These are phyloP conservation scores for Cutaneotrichosporon cavernicola DNA, from an alignment of 1,284 basidiomycete species.

Conservation along the genomic window DNA sequence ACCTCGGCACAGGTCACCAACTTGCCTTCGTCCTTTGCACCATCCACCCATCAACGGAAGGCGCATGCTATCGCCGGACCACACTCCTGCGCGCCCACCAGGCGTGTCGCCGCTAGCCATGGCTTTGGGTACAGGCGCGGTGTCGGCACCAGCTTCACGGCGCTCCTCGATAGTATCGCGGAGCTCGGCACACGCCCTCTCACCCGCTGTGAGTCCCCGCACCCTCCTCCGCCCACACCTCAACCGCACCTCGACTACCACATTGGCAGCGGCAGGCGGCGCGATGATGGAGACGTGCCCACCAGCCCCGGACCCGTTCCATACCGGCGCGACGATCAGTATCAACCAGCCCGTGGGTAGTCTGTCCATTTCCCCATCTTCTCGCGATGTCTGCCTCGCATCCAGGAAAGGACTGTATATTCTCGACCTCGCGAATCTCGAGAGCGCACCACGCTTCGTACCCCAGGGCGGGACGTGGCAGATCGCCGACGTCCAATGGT, in stretches of 20 bases:
- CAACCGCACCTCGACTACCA: conserved; percentile 30
- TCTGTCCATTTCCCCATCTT: conserved; percentile 54
- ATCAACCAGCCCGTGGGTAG: conserved; percentile 56
- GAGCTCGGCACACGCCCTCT: background rate
- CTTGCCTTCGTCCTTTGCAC: background rate
- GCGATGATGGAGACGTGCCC: background rate
- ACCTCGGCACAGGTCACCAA: background rate
- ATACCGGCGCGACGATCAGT: conserved; percentile 44
- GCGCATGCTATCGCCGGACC: conserved; percentile 7
- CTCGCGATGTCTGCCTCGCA: conserved; percentile 54
- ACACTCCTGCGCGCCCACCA: conserved; percentile 17
- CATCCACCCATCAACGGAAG: conserved; percentile 4
- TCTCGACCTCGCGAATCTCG: conserved; percentile 84
- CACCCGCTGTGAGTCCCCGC: conserved; percentile 30
- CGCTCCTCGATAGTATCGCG: conserved; percentile 13
- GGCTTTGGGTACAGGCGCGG: background rate
- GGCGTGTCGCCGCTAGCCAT: conserved; percentile 12
- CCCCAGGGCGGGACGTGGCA: conserved; percentile 97
- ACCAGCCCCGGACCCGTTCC: conserved; percentile 36
- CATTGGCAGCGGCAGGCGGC: conserved; percentile 16
- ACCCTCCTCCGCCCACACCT: conserved; percentile 34
- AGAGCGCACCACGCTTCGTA: conserved; percentile 83
- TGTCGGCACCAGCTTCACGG: conserved; percentile 13
- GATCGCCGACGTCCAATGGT: conserved; percentile 93
- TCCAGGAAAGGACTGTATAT: conserved; percentile 93